A percentile compares a stretch with the other conserved stretches of the same genome.
Conservation (phyloP, 2,329 filamentous ascomycete species). For the Trichoderma pleuroti region DNA sequence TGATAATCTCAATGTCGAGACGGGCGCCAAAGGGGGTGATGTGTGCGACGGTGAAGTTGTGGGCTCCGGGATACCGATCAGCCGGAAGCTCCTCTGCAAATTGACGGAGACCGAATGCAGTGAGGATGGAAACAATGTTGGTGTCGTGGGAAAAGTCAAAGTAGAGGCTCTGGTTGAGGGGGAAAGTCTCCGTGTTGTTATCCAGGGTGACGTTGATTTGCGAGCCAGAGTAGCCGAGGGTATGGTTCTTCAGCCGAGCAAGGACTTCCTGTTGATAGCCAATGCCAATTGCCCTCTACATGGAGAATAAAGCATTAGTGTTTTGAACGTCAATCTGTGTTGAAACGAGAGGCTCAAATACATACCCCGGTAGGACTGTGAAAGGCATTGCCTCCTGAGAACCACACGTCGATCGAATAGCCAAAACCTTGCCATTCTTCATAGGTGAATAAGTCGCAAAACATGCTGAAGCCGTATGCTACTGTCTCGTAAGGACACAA, state of each 20-base stretch:
- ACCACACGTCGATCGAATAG: conserved; percentile 66
- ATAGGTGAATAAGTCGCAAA: conserved; percentile 72
- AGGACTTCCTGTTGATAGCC: conserved; percentile 71
- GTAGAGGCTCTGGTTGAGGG: conserved; percentile 68
- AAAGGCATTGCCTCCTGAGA: conserved; percentile 59
- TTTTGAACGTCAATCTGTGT: not conserved
- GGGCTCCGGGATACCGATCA: conserved; percentile 51
- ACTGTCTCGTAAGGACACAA: conserved; percentile 76
- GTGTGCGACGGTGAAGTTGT: conserved; percentile 63
- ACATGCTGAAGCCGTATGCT: conserved; percentile 70
- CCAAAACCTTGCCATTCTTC: conserved; percentile 70
- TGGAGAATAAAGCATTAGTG: not conserved
- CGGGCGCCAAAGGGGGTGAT: conserved; percentile 69
- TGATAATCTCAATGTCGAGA: conserved; percentile 71
- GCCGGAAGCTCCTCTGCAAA: conserved; percentile 60
- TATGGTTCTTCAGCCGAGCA: conserved; percentile 66
- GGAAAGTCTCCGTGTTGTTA: conserved; percentile 65
- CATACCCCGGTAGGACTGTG: conserved; percentile 59
- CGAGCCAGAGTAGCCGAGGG: conserved; percentile 53
- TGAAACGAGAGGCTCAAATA: not conserved
- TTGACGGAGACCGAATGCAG: conserved; percentile 69
- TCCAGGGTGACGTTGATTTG: conserved; percentile 69
- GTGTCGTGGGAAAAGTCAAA: conserved; percentile 78
- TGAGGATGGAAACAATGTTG: conserved; percentile 66
- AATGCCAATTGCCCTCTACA: conserved; percentile 64